Base-by-base conservation (phyloP, 805 yeast species). In the Lachancea waltii region DNA sequence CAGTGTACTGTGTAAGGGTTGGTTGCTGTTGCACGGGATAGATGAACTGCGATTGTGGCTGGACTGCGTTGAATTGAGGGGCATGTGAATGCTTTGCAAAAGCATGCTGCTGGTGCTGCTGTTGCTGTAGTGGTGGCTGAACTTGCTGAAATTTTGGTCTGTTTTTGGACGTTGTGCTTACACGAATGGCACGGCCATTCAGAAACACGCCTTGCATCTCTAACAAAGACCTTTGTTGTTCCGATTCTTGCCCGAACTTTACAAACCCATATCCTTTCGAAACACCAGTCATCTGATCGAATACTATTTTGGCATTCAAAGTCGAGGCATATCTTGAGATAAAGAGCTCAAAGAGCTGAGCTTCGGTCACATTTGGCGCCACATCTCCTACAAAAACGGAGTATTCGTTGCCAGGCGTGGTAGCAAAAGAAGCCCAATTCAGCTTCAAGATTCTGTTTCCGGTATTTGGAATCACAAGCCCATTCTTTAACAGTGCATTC, bases 201-300 rank as follows among this genome's bases (percentile, higher is more conserved):
- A 86, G 61, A 27, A 75, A 65, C 14, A 70, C 69, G 3, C 95
- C 95, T 60, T 83, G 89, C 95, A 86, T 84, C 54, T 84, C 94
- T 16, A 69, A 53, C 28, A 85, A 58, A 0, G 95, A 86, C 36
- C 77, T 70, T 48, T 77, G 80, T 59, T 81, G 86, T 27, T 81
- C 86, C 8, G 69, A 68, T 43, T 74, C 79, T 41, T 71, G 70
- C 24, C 68, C 53, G 55, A 87, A 86, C 44, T 85, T 76, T n/a
- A 86, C 85, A 65, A 89, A 89, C 2, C 96, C 97, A 60, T 82
- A 87, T 9, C 95, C 95, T 53, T 84, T 79, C 5, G 90, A 75
- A 34, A 70, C 70, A 21, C 81, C 80, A 1, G 95, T 78, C 9
- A 61, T 55, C 26, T 77, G 79, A 58, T 87, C 95, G 34, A 73